Evolutionary conservation across 371 early-diverging fungal genomes (phyloP).

Genomic region (Zopfochytrium polystomum): DNA sequence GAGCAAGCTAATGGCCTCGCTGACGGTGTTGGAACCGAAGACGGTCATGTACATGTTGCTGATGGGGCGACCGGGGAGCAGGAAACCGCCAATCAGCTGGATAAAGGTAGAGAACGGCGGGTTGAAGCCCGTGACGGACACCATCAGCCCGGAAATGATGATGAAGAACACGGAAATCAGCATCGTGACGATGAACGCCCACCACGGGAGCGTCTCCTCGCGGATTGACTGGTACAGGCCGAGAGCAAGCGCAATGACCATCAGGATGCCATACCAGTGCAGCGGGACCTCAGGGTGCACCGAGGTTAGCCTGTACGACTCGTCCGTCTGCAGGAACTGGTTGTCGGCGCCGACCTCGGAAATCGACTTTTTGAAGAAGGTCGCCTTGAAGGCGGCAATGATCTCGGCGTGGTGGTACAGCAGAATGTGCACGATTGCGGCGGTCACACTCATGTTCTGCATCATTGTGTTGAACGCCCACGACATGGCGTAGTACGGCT

Average conservation of each 20-base stretch:
- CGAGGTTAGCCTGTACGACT: neutral
- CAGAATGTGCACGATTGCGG: neutral
- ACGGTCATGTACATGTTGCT: neutral
- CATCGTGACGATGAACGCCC: neutral
- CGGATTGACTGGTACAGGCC: too few relatives aligned
- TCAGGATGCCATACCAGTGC: neutral
- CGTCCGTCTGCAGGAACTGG: neutral
- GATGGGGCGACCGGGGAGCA: slow-evolving; percentile 1
- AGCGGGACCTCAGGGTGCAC: slow-evolving; percentile 1
- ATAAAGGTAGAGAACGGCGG: too few relatives aligned
- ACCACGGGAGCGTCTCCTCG: neutral
- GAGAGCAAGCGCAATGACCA: neutral
- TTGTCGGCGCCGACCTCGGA: too few relatives aligned
- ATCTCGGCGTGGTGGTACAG: neutral
- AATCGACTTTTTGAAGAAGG: neutral
- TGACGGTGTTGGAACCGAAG: neutral
- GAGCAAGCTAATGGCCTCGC: neutral
- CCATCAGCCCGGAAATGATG: neutral
- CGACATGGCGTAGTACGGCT: slow-evolving; percentile 1
- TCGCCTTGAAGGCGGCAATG: neutral
- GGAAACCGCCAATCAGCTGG: neutral
- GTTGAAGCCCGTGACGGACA: neutral
- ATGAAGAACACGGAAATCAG: neutral
- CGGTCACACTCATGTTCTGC: neutral
- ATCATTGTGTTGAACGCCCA: slow-evolving; percentile 7